Conservation (phyloP, 331 rosid species). For the Acacia concinna region DNA sequence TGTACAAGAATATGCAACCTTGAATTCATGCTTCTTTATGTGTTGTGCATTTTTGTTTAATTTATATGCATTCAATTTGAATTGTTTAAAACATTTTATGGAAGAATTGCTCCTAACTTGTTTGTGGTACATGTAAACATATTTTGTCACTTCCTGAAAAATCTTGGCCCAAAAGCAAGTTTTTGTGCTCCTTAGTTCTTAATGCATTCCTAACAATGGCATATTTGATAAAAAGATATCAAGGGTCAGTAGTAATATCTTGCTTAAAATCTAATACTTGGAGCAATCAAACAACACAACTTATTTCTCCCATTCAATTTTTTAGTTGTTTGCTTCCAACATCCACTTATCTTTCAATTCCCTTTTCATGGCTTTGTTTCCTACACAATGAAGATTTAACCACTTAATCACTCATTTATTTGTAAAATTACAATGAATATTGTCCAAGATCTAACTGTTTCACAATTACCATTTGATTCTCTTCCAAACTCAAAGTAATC, state of each 20-base stretch:
- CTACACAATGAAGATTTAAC: not conserved
- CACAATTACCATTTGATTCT: not conserved
- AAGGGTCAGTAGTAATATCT: not conserved
- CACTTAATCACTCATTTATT: not conserved
- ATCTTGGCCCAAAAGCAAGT: not conserved
- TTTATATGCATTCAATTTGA: not conserved
- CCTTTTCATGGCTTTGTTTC: not conserved
- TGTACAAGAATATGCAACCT: too few species aligned
- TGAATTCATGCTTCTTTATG: not conserved
- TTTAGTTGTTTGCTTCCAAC: not conserved
- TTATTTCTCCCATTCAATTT: not conserved
- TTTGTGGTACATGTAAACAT: not conserved
- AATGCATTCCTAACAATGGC: not conserved
- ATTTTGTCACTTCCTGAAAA: not conserved
- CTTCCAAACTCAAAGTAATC: not conserved
- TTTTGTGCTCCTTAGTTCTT: not conserved
- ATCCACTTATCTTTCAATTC: not conserved
- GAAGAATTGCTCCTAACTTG: not conserved
- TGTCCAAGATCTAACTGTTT: not conserved
- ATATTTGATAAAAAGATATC: not conserved
- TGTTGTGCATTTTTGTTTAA: not conserved
- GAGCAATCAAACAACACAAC: constrained; percentile 21
- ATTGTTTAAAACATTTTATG: not conserved
- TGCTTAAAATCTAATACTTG: not conserved
- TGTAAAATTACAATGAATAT: not conserved